These are phyloP conservation scores for Fonsecaea monophora DNA, from an alignment of 2,329 filamentous ascomycete genomes.

Conservation along the genomic window DNA sequence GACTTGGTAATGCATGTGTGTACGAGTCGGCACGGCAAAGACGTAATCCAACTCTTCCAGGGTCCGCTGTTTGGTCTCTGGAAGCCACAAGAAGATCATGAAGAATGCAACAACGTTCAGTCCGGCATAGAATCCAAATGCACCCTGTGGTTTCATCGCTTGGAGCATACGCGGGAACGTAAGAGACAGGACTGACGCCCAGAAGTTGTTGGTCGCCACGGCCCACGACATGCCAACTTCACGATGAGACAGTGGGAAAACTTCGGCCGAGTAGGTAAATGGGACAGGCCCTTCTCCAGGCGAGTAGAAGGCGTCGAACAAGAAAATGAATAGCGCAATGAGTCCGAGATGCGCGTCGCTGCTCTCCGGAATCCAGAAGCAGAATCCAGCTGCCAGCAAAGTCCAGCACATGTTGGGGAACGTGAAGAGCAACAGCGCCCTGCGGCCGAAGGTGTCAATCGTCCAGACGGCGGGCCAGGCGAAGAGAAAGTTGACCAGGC, in stretches of 20 bases:
- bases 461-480: slow-evolving; percentile 65
- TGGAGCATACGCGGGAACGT: slow-evolving; percentile 57
- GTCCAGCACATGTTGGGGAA: slow-evolving; percentile 68
- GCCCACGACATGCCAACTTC: slow-evolving; percentile 58
- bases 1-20: slow-evolving; percentile 64
- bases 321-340: slow-evolving; percentile 53
- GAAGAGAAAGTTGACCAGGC: slow-evolving; percentile 69
- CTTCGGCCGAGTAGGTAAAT: slow-evolving; percentile 72
- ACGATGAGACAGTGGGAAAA: slow-evolving; percentile 69
- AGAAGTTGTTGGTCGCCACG: slow-evolving; percentile 55
- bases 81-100: slow-evolving; percentile 69
- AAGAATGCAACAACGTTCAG: slow-evolving; percentile 67
- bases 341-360: slow-evolving; percentile 49
- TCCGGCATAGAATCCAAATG: slow-evolving; percentile 63
- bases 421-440: slow-evolving; percentile 67
- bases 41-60: slow-evolving; percentile 66
- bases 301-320: slow-evolving; percentile 55
- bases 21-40: slow-evolving; percentile 64
- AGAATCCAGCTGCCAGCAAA: slow-evolving; percentile 61
- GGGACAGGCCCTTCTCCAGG: slow-evolving; percentile 70
- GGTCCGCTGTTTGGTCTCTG: slow-evolving; percentile 60
- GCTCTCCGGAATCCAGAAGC: slow-evolving; percentile 57
- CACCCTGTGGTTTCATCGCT: slow-evolving; percentile 59
- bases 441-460: slow-evolving; percentile 71
- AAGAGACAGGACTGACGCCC: slow-evolving; percentile 58